phyloP scores from a whole-genome alignment of 1,139 yeast species.

The Saccharomyces hybrid region DNA sequence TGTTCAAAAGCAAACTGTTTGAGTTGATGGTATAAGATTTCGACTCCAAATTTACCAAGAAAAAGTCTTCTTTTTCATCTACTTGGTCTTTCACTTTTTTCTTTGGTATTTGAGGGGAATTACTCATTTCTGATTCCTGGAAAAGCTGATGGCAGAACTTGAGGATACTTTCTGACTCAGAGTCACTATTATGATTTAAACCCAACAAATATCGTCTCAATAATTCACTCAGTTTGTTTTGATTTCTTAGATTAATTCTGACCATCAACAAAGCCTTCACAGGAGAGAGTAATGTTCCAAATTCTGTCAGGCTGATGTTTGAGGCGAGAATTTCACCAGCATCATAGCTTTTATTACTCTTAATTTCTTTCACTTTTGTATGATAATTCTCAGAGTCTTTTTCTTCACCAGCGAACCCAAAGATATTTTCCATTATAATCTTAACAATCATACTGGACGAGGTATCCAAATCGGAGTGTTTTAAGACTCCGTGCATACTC shows the following conservation, averaged over 20 bases:
- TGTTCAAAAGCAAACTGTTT: constrained; percentile 44
- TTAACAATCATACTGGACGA: constrained; percentile 55
- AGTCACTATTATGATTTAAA: constrained; percentile 54
- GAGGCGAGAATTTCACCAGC: constrained; percentile 72
- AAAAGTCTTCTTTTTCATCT: constrained; percentile 48
- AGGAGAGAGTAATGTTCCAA: constrained; percentile 62
- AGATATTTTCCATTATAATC: constrained; percentile 83
- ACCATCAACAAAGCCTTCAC: constrained; percentile 58
- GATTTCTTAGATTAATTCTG: constrained; percentile 58
- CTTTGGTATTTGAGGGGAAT: constrained; percentile 14
- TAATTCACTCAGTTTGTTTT: constrained; percentile 72
- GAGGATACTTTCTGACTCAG: constrained; percentile 53
- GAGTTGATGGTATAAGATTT: constrained; percentile 47
- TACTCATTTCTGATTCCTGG: constrained; percentile 39
- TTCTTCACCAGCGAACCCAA: constrained; percentile 90
- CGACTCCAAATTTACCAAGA: constrained; percentile 59
- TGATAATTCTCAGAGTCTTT: constrained; percentile 91
- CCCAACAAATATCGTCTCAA: constrained; percentile 73
- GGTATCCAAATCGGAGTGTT: constrained; percentile 72
- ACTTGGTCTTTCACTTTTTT: constrained; percentile 25
- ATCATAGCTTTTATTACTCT: constrained; percentile 81
- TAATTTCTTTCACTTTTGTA: constrained; percentile 84
- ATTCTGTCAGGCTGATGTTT: constrained; percentile 53
- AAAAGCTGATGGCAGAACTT: constrained; percentile 70
- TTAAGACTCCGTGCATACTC: constrained; percentile 41